Percentiles rank a stretch among this genome's conserved stretches.
Conservation (phyloP, 2,329 filamentous ascomycete genomes). For the Beauveria varroae region DNA sequence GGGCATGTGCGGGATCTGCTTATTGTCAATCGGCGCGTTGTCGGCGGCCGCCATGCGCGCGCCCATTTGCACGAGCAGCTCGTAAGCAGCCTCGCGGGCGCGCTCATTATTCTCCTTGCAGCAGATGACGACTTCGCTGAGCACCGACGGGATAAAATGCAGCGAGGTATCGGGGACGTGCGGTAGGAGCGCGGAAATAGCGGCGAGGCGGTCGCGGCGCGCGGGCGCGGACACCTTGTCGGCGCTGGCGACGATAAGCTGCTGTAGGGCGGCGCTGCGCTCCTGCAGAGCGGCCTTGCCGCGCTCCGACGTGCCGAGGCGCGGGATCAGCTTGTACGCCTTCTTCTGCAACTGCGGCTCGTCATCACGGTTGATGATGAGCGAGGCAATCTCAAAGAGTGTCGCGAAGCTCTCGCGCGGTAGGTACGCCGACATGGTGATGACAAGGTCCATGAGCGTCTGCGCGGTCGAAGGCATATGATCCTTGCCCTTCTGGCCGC, state of each 20-base stretch:
- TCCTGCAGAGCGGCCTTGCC: constrained; percentile 71
- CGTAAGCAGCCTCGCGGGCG: constrained; percentile 81
- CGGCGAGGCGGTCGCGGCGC: constrained; percentile 75
- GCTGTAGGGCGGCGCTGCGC: constrained; percentile 70
- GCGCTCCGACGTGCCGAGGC: constrained; percentile 71
- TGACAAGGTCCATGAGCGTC: constrained; percentile 93
- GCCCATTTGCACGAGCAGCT: constrained; percentile 81
- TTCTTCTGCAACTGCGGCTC: constrained; percentile 98
- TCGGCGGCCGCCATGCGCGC: constrained; percentile 62
- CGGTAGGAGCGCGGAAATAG: constrained; percentile 72
- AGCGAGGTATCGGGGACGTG: constrained; percentile 70
- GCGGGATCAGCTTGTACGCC: constrained; percentile 94
- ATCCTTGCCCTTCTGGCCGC: constrained; percentile 47
- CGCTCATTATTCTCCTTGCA: constrained; percentile 98
- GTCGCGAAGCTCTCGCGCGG: constrained; percentile 77
- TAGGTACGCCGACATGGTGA: constrained; percentile 91
- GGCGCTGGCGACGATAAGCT: constrained; percentile 68
- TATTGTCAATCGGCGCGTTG: constrained; percentile 72
- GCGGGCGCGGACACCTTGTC: constrained; percentile 84
- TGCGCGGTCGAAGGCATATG: constrained; percentile 89
- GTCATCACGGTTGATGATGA: constrained; percentile 71
- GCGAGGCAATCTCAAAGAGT: constrained; percentile 78
- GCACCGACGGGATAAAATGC: constrained; percentile 85
- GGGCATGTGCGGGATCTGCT: constrained; percentile 81
- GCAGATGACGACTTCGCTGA: constrained; percentile 91